These are phyloP conservation scores for Chaetomium sp. DNA, from an alignment of 2,329 filamentous ascomycete genomes.

Conservation along the genomic window DNA sequence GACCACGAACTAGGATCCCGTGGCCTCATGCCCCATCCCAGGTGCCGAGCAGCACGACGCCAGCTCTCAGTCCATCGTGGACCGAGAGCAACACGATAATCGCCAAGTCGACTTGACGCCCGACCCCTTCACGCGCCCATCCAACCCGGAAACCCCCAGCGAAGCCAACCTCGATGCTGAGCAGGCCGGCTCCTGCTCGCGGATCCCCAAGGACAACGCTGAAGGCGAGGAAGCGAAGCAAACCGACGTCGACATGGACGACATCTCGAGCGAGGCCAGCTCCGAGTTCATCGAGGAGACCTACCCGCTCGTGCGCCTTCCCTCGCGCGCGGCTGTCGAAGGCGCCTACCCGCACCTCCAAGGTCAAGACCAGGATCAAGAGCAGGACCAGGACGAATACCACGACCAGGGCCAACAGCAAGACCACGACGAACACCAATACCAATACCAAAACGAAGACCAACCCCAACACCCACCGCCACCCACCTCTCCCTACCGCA, in stretches of 20 bases:
- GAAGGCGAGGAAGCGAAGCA: not conserved
- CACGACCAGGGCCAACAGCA: too few relatives aligned
- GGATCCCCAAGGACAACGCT: too few relatives aligned
- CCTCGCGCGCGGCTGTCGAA: not conserved
- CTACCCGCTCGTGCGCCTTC: not conserved
- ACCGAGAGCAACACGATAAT: too few relatives aligned
- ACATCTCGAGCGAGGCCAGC: not conserved
- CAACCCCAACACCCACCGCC: not conserved
- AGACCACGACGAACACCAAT: too few relatives aligned
- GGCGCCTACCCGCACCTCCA: too few relatives aligned
- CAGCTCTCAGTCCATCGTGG: not conserved
- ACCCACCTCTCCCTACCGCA: conserved; percentile 3
- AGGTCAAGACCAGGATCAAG: too few relatives aligned
- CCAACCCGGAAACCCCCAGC: too few relatives aligned
- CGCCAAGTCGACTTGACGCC: too few relatives aligned
- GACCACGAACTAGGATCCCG: conserved; percentile 7
- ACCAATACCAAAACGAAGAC: not conserved
- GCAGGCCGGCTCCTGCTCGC: too few relatives aligned
- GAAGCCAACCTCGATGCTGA: too few relatives aligned
- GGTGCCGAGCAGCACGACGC: not conserved
- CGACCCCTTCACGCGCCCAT: too few relatives aligned
- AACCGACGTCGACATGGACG: not conserved
- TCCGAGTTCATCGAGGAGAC: conserved; percentile 14
- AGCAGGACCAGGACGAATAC: too few relatives aligned
- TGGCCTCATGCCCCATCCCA: conserved; percentile 13